Evolutionary conservation across 2,329 filamentous ascomycete genomes (phyloP).

Genomic region (Neospermospora avenae): DNA sequence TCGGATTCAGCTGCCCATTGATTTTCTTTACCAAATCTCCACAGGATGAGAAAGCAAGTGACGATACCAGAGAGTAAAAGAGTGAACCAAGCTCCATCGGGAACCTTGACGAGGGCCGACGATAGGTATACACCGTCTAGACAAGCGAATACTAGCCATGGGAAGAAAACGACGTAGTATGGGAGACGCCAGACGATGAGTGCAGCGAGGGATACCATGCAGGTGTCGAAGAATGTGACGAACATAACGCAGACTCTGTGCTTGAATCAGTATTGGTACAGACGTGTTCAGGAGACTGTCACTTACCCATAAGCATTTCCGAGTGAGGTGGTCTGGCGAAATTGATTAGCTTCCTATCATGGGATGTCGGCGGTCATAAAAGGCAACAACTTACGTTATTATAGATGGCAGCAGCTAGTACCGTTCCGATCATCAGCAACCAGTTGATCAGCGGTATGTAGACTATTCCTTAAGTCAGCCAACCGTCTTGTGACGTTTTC

Average conservation of each 20-base stretch:
- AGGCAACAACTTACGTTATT: conserved; percentile 51
- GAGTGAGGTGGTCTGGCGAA: conserved; percentile 56
- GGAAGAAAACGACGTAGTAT: conserved; percentile 54
- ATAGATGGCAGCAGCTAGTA: conserved; percentile 69
- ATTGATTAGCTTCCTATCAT: conserved; percentile 3
- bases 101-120: conserved; percentile 67
- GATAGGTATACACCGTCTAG: conserved; percentile 69
- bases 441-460: conserved; percentile 75
- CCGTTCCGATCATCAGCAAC: conserved; percentile 69
- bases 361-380: background rate
- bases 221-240: conserved; percentile 74
- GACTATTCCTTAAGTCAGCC: conserved; percentile 37
- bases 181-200: conserved; percentile 68
- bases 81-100: conserved; percentile 76
- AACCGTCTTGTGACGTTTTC: no score
- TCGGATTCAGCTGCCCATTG: conserved; percentile 70
- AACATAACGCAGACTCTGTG: conserved; percentile 78
- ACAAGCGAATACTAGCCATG: conserved; percentile 60
- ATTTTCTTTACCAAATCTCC: conserved; percentile 74
- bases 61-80: conserved; percentile 60
- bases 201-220: conserved; percentile 67
- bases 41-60: conserved; percentile 63
- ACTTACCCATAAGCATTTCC: conserved; percentile 53
- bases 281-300: conserved; percentile 29
- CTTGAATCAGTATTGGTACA: background rate